phyloP scores from a whole-genome alignment of 2,329 filamentous ascomycete genomes.

The Monilinia vaccinii-corymbosi region DNA sequence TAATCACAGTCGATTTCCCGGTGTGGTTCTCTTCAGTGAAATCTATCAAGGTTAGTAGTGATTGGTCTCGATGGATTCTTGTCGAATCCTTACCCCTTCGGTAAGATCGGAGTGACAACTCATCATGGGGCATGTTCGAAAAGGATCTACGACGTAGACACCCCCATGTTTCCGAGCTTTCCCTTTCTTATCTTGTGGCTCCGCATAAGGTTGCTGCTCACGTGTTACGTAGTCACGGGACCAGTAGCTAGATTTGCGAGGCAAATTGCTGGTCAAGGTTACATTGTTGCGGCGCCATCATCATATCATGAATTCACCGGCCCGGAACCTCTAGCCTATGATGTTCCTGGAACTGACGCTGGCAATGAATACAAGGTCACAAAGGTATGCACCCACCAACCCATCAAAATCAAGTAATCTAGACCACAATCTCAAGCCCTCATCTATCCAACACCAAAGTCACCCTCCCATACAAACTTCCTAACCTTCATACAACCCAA shows the following conservation, averaged over 20 bases:
- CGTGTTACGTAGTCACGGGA: slow-evolving; percentile 59
- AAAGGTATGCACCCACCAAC: slow-evolving; percentile 44
- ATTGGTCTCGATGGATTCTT: background rate
- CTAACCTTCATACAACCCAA: background rate
- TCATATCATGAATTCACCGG: slow-evolving; percentile 91
- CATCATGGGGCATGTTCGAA: background rate
- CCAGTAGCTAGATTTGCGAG: slow-evolving; percentile 83
- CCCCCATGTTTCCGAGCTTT: background rate
- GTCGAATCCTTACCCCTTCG: background rate
- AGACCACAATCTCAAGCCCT: background rate
- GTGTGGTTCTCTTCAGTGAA: slow-evolving; percentile 82
- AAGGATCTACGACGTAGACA: background rate
- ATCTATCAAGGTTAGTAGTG: slow-evolving; percentile 74
- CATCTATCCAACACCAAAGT: background rate
- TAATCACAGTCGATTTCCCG: slow-evolving; percentile 61
- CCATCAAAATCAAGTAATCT: background rate
- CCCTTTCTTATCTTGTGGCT: slow-evolving; percentile 9
- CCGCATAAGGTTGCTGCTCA: background rate
- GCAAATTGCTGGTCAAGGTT: slow-evolving; percentile 86
- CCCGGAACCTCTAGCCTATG: slow-evolving; percentile 75
- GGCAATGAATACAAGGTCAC: slow-evolving; percentile 81
- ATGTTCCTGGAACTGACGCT: slow-evolving; percentile 76
- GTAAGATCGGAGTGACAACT: background rate
- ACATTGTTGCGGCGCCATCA: slow-evolving; percentile 84
- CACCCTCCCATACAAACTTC: background rate